phyloP scores from a whole-genome alignment of 345 rosid species.

The Populus nigra region DNA sequence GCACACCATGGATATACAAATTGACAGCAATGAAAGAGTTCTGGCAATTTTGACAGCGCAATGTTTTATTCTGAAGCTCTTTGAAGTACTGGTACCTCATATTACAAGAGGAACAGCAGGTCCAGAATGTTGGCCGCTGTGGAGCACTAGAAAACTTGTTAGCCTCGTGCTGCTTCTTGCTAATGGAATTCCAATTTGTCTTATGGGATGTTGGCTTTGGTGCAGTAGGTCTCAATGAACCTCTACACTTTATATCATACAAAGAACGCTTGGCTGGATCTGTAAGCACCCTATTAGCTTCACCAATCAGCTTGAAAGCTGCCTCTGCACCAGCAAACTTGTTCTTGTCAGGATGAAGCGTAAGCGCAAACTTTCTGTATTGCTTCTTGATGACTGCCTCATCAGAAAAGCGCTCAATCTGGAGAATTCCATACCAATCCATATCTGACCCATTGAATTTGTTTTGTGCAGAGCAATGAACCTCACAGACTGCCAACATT shows the following conservation, averaged over 20 bases:
- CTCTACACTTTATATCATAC: constrained; percentile 54
- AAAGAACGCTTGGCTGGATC: constrained; percentile 48
- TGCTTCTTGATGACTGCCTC: constrained; percentile 71
- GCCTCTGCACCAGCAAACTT: constrained; percentile 82
- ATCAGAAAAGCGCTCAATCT: constrained; percentile 49
- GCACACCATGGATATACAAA: constrained; percentile 30
- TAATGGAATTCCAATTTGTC: constrained; percentile 27
- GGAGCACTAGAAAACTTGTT: constrained; percentile 11
- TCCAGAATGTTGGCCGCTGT: constrained; percentile 52
- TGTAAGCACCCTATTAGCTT: constrained; percentile 62
- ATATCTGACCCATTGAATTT: constrained; percentile 51
- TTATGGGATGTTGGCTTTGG: constrained; percentile 29
- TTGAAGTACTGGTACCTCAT: constrained; percentile 40
- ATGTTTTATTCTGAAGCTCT: constrained; percentile 29
- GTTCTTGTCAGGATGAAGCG: constrained; percentile 92
- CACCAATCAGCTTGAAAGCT: constrained; percentile 85
- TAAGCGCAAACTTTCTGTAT: constrained; percentile 70
- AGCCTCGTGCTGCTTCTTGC: constrained; percentile 27
- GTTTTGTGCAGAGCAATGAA: constrained; percentile 57
- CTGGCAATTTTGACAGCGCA: constrained; percentile 57
- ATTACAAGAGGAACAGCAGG: constrained; percentile 57
- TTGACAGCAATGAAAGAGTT: constrained; percentile 49
- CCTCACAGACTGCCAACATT: constrained; percentile 68
- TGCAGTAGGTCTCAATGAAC: constrained; percentile 19
- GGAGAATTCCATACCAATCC: constrained; percentile 90